These are phyloP conservation scores for Erythrophleum ivorense DNA, from an alignment of 331 rosid species.

Conservation along the genomic window DNA sequence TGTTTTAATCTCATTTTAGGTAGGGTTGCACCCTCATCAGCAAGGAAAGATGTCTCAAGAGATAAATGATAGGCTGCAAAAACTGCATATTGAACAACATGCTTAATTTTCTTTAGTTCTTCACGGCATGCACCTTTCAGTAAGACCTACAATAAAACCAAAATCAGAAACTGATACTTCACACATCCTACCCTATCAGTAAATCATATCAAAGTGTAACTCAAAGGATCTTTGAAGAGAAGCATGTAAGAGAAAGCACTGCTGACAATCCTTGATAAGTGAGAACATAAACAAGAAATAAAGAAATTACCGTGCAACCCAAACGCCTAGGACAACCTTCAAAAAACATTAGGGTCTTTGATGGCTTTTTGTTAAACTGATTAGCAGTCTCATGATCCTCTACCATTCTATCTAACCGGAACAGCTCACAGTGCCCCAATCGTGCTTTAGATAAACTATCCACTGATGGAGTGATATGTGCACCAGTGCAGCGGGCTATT, in stretches of 20 bases:
- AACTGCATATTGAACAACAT: slow-evolving; percentile 85
- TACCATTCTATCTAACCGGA: slow-evolving; percentile 70
- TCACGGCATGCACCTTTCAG: slow-evolving; percentile 79
- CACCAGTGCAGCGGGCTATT: slow-evolving; percentile 92
- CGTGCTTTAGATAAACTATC: slow-evolving; percentile 70
- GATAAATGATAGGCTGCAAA: slow-evolving; percentile 99
- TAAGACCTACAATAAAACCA: slow-evolving; percentile 69
- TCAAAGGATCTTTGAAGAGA: slow-evolving; percentile 34
- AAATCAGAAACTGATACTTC: slow-evolving; percentile 40
- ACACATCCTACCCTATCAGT: neutral
- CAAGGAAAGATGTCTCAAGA: slow-evolving; percentile 97
- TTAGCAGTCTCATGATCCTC: slow-evolving; percentile 73
- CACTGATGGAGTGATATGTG: slow-evolving; percentile 77
- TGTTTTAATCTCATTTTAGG: slow-evolving; percentile 67
- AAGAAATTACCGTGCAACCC: slow-evolving; percentile 86
- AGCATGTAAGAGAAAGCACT: neutral
- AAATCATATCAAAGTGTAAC: slow-evolving; percentile 35
- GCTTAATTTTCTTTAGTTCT: slow-evolving; percentile 89
- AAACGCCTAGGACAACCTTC: slow-evolving; percentile 99
- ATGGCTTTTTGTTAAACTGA: slow-evolving; percentile 72
- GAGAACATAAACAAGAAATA: slow-evolving; percentile 34
- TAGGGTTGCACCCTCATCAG: slow-evolving; percentile 97
- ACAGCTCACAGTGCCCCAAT: slow-evolving; percentile 92
- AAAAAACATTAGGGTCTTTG: slow-evolving; percentile 94
- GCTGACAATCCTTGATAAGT: neutral